A percentile compares a stretch with the other conserved stretches of the same genome.
Evolutionary conservation across 129 eudicot genomes (phyloP).

Genomic region (Artemisia annua): DNA sequence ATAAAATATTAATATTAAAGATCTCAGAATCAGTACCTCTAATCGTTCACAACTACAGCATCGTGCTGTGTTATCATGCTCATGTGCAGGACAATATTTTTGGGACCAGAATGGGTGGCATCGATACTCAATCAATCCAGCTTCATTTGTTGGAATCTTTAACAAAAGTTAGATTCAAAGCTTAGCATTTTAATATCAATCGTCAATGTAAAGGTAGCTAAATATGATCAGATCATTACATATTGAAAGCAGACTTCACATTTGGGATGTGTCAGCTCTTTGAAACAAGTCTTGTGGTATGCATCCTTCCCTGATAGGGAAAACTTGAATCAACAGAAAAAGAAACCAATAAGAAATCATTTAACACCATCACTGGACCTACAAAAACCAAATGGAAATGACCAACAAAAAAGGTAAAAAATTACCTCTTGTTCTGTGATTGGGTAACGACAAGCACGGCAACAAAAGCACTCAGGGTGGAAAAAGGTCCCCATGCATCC

Average conservation of each 20-base stretch:
- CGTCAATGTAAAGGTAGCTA: not conserved
- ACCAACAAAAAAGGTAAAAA: not conserved
- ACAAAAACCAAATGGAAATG: not conserved
- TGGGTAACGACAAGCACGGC: conserved; percentile 77
- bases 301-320: conserved; percentile 94
- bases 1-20: not conserved
- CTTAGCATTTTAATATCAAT: conserved; percentile 13
- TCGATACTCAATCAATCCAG: conserved; percentile 94
- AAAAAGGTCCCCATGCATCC: conserved; percentile 96
- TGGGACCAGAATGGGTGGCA: conserved; percentile 99
- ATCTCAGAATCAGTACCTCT: conserved; percentile 55
- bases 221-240: conserved; percentile 47
- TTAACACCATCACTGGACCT: conserved; percentile 20
- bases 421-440: conserved; percentile 91
- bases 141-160: conserved; percentile 87
- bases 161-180: conserved; percentile 10
- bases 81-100: conserved; percentile 95
- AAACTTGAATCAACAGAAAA: conserved; percentile 72
- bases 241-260: conserved; percentile 96
- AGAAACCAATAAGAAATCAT: conserved; percentile 37
- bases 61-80: conserved; percentile 84
- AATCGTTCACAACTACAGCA: conserved; percentile 98
- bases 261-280: conserved; percentile 90
- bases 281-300: conserved; percentile 94
- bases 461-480: conserved; percentile 87